phyloP scores from a whole-genome alignment of 2,329 filamentous ascomycete genomes.

The Mariannaea sp. region DNA sequence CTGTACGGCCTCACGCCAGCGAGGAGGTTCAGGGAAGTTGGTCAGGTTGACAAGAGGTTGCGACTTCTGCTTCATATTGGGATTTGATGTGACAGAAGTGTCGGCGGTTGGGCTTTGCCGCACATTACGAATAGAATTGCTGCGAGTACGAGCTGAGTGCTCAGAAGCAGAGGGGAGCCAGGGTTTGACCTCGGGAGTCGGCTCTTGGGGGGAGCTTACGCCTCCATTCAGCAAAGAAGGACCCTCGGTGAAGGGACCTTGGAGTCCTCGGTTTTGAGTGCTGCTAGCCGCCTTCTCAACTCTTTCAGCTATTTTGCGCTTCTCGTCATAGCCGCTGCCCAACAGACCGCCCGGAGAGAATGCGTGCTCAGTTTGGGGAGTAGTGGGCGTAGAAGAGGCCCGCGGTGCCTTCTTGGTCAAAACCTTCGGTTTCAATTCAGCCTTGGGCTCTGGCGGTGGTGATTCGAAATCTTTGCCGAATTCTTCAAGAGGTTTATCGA shows the following conservation, averaged over 20 bases:
- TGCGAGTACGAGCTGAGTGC: constrained; percentile 44
- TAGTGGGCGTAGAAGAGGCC: constrained; percentile 16
- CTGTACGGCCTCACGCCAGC: constrained; percentile 49
- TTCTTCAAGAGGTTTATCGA: constrained; percentile 58
- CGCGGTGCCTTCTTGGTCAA: constrained; percentile 40
- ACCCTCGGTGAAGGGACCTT: constrained; percentile 55
- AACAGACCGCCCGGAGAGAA: constrained; percentile 60
- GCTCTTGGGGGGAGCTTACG: constrained; percentile 31
- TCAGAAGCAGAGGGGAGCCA: constrained; percentile 47
- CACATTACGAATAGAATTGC: constrained; percentile 30
- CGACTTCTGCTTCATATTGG: constrained; percentile 40
- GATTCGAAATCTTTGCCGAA: constrained; percentile 52
- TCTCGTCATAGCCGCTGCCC: constrained; percentile 52
- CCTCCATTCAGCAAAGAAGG: constrained; percentile 59
- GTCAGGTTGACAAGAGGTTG: constrained; percentile 71
- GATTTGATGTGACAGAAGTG: background rate
- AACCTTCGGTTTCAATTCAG: constrained; percentile 21
- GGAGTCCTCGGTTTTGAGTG: constrained; percentile 32
- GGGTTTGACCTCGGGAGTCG: constrained; percentile 39
- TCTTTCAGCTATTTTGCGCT: constrained; percentile 48
- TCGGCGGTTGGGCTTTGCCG: constrained; percentile 29
- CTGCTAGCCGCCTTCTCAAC: constrained; percentile 34
- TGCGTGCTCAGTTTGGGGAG: constrained; percentile 40
- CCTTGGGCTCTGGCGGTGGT: constrained; percentile 17
- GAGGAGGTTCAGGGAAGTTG: constrained; percentile 66